Conservation (phyloP, 2,329 filamentous ascomycete genomes). For the Cadophora gregata region DNA sequence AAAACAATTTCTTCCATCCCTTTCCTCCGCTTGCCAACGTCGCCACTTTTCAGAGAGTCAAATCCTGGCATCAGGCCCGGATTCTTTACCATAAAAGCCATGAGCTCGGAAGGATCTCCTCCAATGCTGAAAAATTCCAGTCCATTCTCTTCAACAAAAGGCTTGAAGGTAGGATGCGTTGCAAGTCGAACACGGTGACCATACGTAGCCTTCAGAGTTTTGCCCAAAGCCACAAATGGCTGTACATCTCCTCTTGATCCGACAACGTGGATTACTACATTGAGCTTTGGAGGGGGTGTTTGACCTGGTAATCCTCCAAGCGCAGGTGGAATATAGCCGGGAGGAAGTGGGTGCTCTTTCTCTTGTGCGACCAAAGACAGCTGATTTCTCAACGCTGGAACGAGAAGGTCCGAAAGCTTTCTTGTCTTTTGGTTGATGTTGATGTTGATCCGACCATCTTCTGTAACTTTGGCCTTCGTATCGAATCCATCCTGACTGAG, state of each 20-base stretch:
- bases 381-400: constrained; percentile 66
- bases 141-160: constrained; percentile 71
- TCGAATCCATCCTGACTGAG: constrained; percentile 68
- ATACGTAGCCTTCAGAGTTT: constrained; percentile 66
- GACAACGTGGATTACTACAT: constrained; percentile 77
- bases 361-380: constrained; percentile 49
- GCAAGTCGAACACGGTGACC: constrained; percentile 76
- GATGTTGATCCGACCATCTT: constrained; percentile 80
- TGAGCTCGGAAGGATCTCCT: constrained; percentile 76
- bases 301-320: constrained; percentile 69
- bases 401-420: constrained; percentile 69
- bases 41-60: constrained; percentile 76
- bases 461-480: constrained; percentile 66
- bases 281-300: constrained; percentile 62
- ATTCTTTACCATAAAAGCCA: constrained; percentile 93
- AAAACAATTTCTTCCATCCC: constrained; percentile 81
- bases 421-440: constrained; percentile 75
- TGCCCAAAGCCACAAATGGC: constrained; percentile 74
- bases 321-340: constrained; percentile 75
- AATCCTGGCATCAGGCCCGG: constrained; percentile 85
- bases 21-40: constrained; percentile 74
- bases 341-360: constrained; percentile 60
- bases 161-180: constrained; percentile 72
- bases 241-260: constrained; percentile 79
- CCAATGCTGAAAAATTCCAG: constrained; percentile 80